A percentile compares a stretch with the other conserved stretches of the same genome.
These are phyloP conservation scores for Eucommia ulmoides DNA, from an alignment of 257 asterid genomes.

Conservation along the genomic window DNA sequence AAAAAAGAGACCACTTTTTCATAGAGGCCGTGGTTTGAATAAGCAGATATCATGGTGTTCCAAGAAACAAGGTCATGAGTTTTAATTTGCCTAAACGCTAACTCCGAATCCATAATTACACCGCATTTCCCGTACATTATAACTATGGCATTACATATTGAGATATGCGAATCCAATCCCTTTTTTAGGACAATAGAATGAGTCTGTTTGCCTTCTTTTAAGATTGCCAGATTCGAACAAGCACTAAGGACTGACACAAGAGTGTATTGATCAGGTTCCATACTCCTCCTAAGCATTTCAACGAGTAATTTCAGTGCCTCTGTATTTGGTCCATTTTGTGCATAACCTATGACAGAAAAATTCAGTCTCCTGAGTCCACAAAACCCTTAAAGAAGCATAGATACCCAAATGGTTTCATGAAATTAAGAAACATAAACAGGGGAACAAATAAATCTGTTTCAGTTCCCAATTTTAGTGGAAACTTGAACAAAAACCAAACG, in stretches of 20 bases:
- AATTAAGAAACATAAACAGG: no score
- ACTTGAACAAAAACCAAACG: no score
- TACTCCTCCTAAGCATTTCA: conserved; percentile 7
- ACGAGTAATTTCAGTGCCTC: conserved; percentile 11
- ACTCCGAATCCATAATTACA: conserved; percentile 12
- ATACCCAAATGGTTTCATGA: no score
- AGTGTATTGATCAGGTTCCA: conserved; percentile 9
- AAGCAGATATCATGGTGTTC: conserved; percentile 13
- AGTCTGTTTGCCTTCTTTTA: conserved; percentile 11
- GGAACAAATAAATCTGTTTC: no score
- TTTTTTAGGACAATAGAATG: conserved; percentile 9
- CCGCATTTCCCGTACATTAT: conserved; percentile 16
- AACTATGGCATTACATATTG: conserved; percentile 6
- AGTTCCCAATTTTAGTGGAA: no score
- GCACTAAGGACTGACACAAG: conserved; percentile 9
- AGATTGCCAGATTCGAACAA: conserved; percentile 9
- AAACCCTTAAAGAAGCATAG: no score
- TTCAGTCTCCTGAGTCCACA: no score
- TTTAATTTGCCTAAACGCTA: conserved; percentile 4
- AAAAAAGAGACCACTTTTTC: conserved; percentile 6
- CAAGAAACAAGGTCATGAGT: conserved; percentile 11
- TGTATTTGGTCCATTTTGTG: conserved; percentile 5
- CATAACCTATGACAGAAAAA: conserved; percentile 16
- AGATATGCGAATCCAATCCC: conserved; percentile 8
- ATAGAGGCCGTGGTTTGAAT: conserved; percentile 12